Evolutionary conservation across 768 basidiomycete genomes (phyloP).

Genomic region (Leccinum imitatum): DNA sequence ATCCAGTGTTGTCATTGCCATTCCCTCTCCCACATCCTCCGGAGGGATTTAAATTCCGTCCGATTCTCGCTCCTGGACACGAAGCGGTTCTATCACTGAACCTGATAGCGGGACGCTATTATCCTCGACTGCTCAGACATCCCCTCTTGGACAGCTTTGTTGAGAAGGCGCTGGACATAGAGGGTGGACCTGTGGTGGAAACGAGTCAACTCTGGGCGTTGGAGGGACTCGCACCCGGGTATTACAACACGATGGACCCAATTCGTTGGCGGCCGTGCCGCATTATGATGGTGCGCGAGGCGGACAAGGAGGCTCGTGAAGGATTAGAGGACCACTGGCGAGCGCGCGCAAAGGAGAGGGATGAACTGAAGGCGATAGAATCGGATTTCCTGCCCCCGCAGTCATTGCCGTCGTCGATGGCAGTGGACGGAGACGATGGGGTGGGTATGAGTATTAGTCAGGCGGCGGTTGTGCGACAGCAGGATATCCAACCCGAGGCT

Average conservation of each 20-base stretch:
- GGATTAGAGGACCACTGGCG: conserved; percentile 44
- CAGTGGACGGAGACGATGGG: conserved; percentile 1
- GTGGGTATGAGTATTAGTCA: conserved; percentile 6
- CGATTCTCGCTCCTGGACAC: conserved; percentile 57
- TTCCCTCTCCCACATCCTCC: conserved; percentile 63
- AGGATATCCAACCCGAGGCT: conserved; percentile 7
- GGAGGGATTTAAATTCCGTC: conserved; percentile 64
- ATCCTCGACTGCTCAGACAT: conserved; percentile 67
- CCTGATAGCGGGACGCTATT: conserved; percentile 78
- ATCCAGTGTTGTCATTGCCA: conserved; percentile 32
- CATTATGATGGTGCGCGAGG: conserved; percentile 59
- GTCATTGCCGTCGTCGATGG: not conserved
- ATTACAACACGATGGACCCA: conserved; percentile 71
- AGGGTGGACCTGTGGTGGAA: conserved; percentile 38
- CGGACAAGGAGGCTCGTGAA: conserved; percentile 47
- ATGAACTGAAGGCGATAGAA: conserved; percentile 21
- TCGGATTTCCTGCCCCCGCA: conserved; percentile 16
- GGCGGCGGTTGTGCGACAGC: not conserved
- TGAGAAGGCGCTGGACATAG: conserved; percentile 37
- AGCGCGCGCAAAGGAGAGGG: conserved; percentile 31
- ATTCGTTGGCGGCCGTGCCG: conserved; percentile 52
- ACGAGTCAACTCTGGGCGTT: conserved; percentile 64
- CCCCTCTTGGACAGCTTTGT: conserved; percentile 51
- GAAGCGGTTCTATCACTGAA: conserved; percentile 70
- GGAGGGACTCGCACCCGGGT: conserved; percentile 68